Evolutionary conservation across 768 basidiomycete genomes (phyloP).

Genomic region (Suillus alpinus): DNA sequence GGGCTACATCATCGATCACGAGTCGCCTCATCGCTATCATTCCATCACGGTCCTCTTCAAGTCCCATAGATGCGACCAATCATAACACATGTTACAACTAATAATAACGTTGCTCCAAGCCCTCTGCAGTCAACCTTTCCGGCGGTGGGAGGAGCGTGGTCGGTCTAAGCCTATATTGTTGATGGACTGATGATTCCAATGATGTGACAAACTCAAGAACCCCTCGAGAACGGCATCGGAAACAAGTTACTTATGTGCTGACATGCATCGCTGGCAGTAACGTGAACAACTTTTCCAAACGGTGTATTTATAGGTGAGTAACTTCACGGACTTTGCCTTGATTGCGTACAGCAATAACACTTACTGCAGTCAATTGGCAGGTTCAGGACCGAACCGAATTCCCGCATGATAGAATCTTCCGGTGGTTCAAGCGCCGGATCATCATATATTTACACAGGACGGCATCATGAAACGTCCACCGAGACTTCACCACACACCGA

Average conservation of each 20-base stretch:
- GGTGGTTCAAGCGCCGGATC: neutral
- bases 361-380: neutral
- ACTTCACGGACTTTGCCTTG: neutral
- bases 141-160: neutral
- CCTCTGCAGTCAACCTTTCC: neutral
- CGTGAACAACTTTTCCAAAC: neutral
- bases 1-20: too few relatives aligned
- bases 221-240: neutral
- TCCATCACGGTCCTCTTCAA: too few relatives aligned
- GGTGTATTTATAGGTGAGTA: neutral
- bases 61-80: too few relatives aligned
- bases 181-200: neutral
- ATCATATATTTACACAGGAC: neutral
- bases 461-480: neutral
- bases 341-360: neutral
- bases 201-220: too few relatives aligned
- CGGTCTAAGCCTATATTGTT: neutral
- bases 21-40: too few relatives aligned
- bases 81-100: too few relatives aligned
- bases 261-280: neutral
- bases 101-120: too few relatives aligned
- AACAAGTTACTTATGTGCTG: too few relatives aligned
- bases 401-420: too few relatives aligned
- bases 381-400: neutral
- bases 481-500: neutral